Conservation (phyloP, 768 basidiomycete species). For the Hygrocybe coccinea region DNA sequence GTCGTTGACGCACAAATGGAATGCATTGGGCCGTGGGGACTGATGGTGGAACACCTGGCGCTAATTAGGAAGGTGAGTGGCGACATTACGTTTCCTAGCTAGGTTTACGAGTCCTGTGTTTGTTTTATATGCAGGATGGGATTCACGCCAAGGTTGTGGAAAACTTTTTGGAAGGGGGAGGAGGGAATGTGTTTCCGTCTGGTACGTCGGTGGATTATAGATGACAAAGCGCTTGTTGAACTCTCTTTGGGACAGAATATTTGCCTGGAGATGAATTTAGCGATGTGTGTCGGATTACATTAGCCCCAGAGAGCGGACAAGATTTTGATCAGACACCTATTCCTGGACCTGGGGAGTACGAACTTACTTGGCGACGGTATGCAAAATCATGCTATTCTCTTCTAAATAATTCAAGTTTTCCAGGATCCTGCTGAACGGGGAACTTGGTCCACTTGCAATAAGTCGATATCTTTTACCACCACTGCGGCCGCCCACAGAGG, state of each 20-base stretch:
- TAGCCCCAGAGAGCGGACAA: constrained; percentile 41
- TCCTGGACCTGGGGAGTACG: constrained; percentile 53
- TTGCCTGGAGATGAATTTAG: constrained; percentile 61
- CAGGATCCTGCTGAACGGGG: constrained; percentile 46
- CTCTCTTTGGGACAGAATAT: constrained; percentile 42
- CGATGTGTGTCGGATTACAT: constrained; percentile 48
- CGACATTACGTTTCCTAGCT: background rate
- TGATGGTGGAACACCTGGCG: constrained; percentile 48
- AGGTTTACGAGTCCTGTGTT: constrained; percentile 7
- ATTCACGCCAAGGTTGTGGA: constrained; percentile 44
- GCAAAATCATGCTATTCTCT: constrained; percentile 2
- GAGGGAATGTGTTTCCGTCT: constrained; percentile 43
- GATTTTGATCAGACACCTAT: constrained; percentile 30
- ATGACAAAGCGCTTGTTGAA: background rate
- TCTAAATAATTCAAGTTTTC: background rate
- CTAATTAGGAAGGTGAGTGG: constrained; percentile 46
- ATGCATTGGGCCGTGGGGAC: constrained; percentile 51
- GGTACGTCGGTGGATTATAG: constrained; percentile 28
- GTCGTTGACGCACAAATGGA: constrained; percentile 48
- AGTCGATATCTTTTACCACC: constrained; percentile 57
- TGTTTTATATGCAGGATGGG: constrained; percentile 34
- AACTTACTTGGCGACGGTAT: constrained; percentile 63
- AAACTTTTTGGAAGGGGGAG: constrained; percentile 46
- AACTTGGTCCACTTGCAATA: constrained; percentile 41
- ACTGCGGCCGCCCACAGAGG: constrained; percentile 56